phyloP scores from a whole-genome alignment of 2,329 filamentous ascomycete species.

The Juglanconis oblonga region DNA sequence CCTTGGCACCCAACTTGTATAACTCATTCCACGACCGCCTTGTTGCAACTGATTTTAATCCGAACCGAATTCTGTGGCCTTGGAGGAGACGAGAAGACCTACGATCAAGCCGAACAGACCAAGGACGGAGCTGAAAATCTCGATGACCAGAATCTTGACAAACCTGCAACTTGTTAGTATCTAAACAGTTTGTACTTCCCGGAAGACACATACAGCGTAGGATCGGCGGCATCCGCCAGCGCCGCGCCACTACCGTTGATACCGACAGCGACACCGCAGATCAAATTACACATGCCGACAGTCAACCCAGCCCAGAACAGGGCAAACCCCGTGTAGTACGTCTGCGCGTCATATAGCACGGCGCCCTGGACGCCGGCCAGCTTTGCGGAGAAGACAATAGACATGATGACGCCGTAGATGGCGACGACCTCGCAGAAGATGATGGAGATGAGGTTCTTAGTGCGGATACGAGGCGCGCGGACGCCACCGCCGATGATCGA shows the following conservation, averaged over 20 bases:
- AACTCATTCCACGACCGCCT: not conserved
- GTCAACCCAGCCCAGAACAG: constrained; percentile 95
- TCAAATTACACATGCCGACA: constrained; percentile 91
- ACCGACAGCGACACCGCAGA: constrained; percentile 94
- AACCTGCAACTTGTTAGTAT: constrained; percentile 58
- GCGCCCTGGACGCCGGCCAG: constrained; percentile 64
- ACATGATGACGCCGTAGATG: constrained; percentile 99
- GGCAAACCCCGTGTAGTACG: constrained; percentile 92
- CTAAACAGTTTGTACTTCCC: not conserved
- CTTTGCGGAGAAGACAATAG: constrained; percentile 95
- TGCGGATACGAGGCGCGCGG: constrained; percentile 93
- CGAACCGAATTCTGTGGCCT: constrained; percentile 70
- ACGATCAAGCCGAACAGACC: constrained; percentile 96
- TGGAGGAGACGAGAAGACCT: constrained; percentile 81
- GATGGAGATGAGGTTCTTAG: constrained; percentile 99
- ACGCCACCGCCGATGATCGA: constrained; percentile 97
- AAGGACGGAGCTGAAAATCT: constrained; percentile 97
- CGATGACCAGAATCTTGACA: constrained; percentile 97
- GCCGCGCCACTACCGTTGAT: constrained; percentile 98
- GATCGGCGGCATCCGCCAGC: constrained; percentile 90
- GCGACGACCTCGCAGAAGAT: constrained; percentile 99
- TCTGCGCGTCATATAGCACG: constrained; percentile 67
- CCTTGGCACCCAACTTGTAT: constrained; percentile 2
- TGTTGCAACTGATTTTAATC: constrained; percentile 16
- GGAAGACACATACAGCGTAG: constrained; percentile 66